Evolutionary conservation across 2,329 filamentous ascomycete species (phyloP).

Genomic region (Chrysoporthe puriensis): DNA sequence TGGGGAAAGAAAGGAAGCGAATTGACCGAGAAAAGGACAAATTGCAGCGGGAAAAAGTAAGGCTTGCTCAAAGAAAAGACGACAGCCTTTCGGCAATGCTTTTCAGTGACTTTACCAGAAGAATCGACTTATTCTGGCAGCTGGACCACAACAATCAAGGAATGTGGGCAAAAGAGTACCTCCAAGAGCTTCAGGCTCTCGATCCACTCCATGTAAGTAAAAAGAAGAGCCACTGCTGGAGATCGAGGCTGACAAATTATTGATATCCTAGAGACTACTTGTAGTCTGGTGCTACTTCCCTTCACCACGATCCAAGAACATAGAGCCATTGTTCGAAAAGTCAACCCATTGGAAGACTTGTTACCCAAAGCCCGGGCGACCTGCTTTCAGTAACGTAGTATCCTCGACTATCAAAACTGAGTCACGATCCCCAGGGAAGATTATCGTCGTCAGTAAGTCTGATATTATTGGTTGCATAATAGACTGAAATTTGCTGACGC

Average conservation of each 20-base stretch:
- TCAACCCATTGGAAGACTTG: not conserved
- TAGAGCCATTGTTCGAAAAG: not conserved
- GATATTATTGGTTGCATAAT: not conserved
- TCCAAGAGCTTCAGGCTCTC: not conserved
- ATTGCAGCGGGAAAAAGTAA: not conserved
- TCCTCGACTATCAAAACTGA: not conserved
- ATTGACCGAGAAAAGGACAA: not conserved
- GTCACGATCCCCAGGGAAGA: not conserved
- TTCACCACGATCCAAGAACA: not conserved
- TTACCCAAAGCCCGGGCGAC: not conserved
- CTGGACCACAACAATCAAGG: constrained; percentile 7
- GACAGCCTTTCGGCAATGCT: not conserved
- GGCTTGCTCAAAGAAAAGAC: not conserved
- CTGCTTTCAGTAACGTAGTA: not conserved
- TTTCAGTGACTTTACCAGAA: not conserved
- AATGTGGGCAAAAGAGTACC: not conserved
- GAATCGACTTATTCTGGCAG: not conserved
- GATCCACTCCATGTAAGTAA: too few relatives aligned
- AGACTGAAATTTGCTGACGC: too few relatives aligned
- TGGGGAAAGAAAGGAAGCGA: not conserved
- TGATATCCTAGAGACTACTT: not conserved
- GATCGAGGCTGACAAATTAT: not conserved
- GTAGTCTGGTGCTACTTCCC: constrained; percentile 2
- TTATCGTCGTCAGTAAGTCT: constrained; percentile 3
- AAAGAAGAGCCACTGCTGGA: too few relatives aligned